Conservation (phyloP, 148 eudicot species). For the Dianthus caryophyllus region DNA sequence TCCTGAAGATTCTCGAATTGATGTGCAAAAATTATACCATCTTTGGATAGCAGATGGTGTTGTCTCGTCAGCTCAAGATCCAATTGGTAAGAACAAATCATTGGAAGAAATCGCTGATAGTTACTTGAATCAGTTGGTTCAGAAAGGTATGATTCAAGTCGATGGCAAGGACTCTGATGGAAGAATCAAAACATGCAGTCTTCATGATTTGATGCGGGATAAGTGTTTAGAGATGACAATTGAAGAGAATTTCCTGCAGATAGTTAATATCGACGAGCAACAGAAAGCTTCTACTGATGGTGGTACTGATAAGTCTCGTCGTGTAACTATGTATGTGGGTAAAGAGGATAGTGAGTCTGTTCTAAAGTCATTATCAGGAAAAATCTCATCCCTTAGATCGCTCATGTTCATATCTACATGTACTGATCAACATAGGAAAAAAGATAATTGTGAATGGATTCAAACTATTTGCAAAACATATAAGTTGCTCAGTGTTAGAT, state of each 20-base stretch:
- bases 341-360: neutral
- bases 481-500: neutral
- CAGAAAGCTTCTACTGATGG: neutral
- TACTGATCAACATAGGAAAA: neutral
- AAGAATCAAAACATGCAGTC: neutral
- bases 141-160: too few relatives aligned
- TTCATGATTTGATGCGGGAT: constrained; percentile 6
- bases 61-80: too few relatives aligned
- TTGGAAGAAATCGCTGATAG: too few relatives aligned
- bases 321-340: neutral
- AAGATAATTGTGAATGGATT: neutral
- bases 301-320: neutral
- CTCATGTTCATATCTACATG: neutral
- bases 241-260: neutral
- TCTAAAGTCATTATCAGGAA: neutral
- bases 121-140: too few relatives aligned
- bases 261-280: neutral
- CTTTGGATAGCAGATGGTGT: too few relatives aligned
- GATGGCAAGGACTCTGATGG: neutral
- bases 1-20: too few relatives aligned
- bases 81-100: too few relatives aligned
- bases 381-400: neutral
- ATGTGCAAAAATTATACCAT: too few relatives aligned
- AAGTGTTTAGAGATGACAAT: neutral
- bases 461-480: neutral